Conservation (phyloP, 208 protist species). For the Trypanosoma cruzi region DNA sequence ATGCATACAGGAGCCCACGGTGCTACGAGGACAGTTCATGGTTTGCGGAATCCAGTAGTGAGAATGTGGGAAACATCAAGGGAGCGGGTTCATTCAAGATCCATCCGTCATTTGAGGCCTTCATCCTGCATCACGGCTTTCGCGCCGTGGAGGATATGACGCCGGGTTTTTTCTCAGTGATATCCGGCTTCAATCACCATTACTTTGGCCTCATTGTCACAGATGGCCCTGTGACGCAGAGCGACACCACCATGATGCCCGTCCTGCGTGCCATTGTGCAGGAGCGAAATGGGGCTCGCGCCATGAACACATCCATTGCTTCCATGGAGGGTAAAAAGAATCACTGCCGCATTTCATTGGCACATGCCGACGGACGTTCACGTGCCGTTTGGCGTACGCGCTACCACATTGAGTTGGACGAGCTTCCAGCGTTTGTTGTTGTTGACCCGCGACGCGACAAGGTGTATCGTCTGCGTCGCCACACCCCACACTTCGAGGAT, state of each 20-base stretch:
- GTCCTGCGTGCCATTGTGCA: constrained; percentile 78
- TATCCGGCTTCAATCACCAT: constrained; percentile 43
- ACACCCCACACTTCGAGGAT: constrained; percentile 56
- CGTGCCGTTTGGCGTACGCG: constrained; percentile 56
- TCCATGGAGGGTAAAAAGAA: neutral
- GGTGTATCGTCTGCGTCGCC: constrained; percentile 63
- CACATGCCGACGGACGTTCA: constrained; percentile 51
- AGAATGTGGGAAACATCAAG: neutral
- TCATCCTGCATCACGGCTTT: constrained; percentile 62
- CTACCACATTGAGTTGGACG: constrained; percentile 53
- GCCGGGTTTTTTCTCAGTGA: constrained; percentile 44
- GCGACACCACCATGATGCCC: constrained; percentile 59
- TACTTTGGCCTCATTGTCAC: constrained; percentile 75
- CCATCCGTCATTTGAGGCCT: constrained; percentile 43
- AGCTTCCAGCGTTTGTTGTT: constrained; percentile 78
- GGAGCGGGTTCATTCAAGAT: neutral
- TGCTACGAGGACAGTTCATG: constrained; percentile 68
- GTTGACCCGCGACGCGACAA: constrained; percentile 75
- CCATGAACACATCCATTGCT: constrained; percentile 8
- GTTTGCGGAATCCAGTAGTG: constrained; percentile 36
- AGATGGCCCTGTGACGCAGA: constrained; percentile 36
- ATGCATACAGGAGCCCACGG: constrained; percentile 60
- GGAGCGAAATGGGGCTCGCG: constrained; percentile 35
- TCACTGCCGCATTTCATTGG: constrained; percentile 47
- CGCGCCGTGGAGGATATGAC: constrained; percentile 73